Evolutionary conservation across 305 asterid species (phyloP), one percentile per base, ranked within the genome.

Genomic region (Euphrasia arctica): DNA sequence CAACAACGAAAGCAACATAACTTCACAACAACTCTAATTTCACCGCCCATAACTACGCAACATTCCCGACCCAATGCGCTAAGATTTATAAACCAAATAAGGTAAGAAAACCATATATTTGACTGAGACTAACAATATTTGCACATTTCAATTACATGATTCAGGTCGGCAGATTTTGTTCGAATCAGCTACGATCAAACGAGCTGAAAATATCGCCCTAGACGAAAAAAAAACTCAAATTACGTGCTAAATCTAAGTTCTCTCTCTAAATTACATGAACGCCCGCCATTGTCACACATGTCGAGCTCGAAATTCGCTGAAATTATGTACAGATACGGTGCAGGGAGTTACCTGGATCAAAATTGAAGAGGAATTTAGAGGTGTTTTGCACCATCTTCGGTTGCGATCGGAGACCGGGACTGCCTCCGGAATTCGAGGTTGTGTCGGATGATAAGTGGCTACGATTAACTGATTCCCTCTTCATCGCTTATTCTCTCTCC

Each of bases 1-100:
- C 85, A 91, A 82, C 83, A 88, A 91, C 85, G 98, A 88, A 77
- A 91, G 75, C 96, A 91, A 88, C 98, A 91, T 88, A 39, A 70
- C 84, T 83, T 86, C 83, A 75, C 75, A 72, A 76, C 56, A 72
- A 73, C 58, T 70, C 65, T 51, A 75, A 79, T 66, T 67, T 78
- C 80, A 78, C 81, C 41, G 84, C 87, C 97, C 97, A 91, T 86
- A 72, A 72, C 66, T 43, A 34, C 60, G 58, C 66, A 69, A 73
- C 78, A 77, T 70, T 63, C 55, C 80, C 52, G 60, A 36, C 62
- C 47, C 68, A 62, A 73, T 13, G n/a, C 59, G n/a, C 62, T 34
- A 29, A 69, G 60, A 60, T 79, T 70, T 64, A 48, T 58, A 49
- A 45, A 49, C 18, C 7, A 34, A 49, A 39, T 31, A 14, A 14